Evolutionary conservation across 2,329 filamentous ascomycete genomes (phyloP).

Genomic region (Talaromyces sp.): DNA sequence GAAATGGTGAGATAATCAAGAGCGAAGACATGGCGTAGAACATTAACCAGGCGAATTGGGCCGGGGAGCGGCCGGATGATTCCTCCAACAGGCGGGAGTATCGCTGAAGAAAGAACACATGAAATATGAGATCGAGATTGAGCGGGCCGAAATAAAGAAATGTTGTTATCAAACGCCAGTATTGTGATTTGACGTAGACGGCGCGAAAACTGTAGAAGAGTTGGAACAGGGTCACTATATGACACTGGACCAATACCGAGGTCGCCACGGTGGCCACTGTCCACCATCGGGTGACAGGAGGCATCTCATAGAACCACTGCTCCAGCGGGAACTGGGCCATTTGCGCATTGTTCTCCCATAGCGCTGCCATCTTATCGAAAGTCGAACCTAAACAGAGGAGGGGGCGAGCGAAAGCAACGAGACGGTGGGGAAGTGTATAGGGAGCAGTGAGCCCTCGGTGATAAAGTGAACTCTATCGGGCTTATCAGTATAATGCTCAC

Average conservation of each 20-base stretch:
- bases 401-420: not conserved
- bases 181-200: slow-evolving; percentile 92
- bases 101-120: slow-evolving; percentile 96
- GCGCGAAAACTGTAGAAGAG: slow-evolving; percentile 95
- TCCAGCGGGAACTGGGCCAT: slow-evolving; percentile 76
- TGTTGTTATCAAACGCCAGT: slow-evolving; percentile 93
- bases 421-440: not conserved
- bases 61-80: slow-evolving; percentile 85
- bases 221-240: slow-evolving; percentile 89
- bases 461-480: not conserved
- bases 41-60: slow-evolving; percentile 93
- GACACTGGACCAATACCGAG: slow-evolving; percentile 88
- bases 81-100: slow-evolving; percentile 96
- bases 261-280: slow-evolving; percentile 88
- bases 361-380: slow-evolving; percentile 41
- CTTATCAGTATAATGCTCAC: slow-evolving; percentile 9
- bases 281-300: slow-evolving; percentile 94
- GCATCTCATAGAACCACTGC: slow-evolving; percentile 99
- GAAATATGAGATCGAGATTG: slow-evolving; percentile 91
- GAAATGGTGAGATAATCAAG: slow-evolving; percentile 78
- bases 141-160: slow-evolving; percentile 98
- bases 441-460: not conserved
- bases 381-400: not conserved
- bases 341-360: slow-evolving; percentile 49
- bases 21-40: slow-evolving; percentile 81